phyloP scores from a whole-genome alignment of 192 early-diverging fungal genomes.

The Entomortierella lignicola region DNA sequence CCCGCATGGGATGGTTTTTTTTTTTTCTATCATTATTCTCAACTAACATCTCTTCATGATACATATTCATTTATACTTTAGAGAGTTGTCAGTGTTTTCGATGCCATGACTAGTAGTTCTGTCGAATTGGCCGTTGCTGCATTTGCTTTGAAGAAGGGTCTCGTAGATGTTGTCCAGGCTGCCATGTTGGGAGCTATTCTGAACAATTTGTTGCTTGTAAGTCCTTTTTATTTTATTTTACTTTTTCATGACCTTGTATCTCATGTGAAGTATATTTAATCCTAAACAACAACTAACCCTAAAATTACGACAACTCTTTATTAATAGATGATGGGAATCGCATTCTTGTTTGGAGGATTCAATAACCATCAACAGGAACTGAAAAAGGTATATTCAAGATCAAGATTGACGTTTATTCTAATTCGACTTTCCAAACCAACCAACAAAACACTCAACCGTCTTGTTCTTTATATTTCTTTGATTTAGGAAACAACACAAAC shows the following conservation, averaged over 20 bases:
- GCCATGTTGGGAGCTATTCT: conserved; percentile 91
- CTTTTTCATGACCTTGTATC: too few relatives aligned
- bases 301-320: too few relatives aligned
- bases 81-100: conserved; percentile 49
- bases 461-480: background rate
- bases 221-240: conserved; percentile 2
- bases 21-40: too few relatives aligned
- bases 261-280: too few relatives aligned
- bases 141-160: conserved; percentile 45
- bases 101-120: conserved; percentile 54
- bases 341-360: conserved; percentile 32
- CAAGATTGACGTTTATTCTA: background rate
- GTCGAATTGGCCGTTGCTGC: conserved; percentile 52
- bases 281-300: too few relatives aligned
- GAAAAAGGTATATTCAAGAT: conserved; percentile 27
- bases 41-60: background rate
- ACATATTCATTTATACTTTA: conserved; percentile 5
- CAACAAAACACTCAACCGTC: background rate
- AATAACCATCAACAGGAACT: conserved; percentile 26
- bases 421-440: too few relatives aligned
- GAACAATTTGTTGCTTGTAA: conserved; percentile 89
- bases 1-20: background rate
- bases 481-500: conserved; percentile 37
- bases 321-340: conserved; percentile 45
- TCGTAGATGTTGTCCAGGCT: conserved; percentile 51